Conservation (phyloP, 1,284 basidiomycete species). For the Cutaneotrichosporon curvatum region DNA sequence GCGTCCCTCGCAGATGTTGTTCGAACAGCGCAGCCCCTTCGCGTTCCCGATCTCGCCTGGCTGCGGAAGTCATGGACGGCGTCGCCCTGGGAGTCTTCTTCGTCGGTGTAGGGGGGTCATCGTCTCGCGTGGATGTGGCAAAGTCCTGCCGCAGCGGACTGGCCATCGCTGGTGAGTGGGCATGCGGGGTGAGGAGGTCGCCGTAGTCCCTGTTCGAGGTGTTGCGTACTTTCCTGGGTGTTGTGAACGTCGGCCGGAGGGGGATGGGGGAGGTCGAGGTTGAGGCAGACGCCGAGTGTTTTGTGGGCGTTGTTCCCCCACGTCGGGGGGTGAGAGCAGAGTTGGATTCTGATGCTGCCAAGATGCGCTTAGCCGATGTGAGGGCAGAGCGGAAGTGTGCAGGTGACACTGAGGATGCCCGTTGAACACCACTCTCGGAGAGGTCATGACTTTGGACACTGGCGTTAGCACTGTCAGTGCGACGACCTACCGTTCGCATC, state of each 20-base stretch:
- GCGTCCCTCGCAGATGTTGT: no score
- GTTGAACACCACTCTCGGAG: conserved; percentile 28
- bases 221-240: conserved; percentile 34
- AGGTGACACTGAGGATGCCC: conserved; percentile 35
- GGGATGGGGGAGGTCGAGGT: not conserved
- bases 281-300: not conserved
- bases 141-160: conserved; percentile 16
- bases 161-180: conserved; percentile 12
- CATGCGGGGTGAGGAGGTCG: conserved; percentile 20
- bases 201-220: conserved; percentile 26
- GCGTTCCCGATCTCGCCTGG: conserved; percentile 1
- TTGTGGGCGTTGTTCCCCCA: no score
- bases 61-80: not conserved
- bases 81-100: not conserved
- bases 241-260: conserved; percentile 20
- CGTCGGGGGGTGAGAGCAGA: not conserved
- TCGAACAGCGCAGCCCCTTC: conserved; percentile 27
- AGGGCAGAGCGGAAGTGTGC: conserved; percentile 35
- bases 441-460: conserved; percentile 39
- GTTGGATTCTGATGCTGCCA: conserved; percentile 9
- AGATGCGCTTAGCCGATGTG: conserved; percentile 20
- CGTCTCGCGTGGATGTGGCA: conserved; percentile 1
- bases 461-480: not conserved
- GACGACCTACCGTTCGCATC: conserved; percentile 38
- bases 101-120: not conserved